Percentiles rank a stretch among this genome's conserved stretches.
Conservation (phyloP, 768 basidiomycete genomes). For the Tricholomella constricta region DNA sequence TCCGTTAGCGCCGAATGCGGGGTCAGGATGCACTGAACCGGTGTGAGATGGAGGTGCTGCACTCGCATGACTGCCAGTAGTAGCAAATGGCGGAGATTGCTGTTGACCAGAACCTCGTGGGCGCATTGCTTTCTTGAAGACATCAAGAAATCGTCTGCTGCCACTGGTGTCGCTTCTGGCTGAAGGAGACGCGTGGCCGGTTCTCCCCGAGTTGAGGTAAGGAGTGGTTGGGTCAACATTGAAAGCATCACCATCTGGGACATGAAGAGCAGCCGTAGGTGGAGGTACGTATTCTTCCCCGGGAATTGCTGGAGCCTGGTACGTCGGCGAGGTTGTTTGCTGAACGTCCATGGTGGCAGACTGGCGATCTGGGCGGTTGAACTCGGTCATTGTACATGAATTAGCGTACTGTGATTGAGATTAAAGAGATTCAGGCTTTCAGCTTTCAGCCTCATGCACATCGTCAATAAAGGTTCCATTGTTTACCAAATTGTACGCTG, state of each 20-base stretch:
- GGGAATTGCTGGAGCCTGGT: not conserved
- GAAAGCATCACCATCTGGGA: slow-evolving; percentile 11
- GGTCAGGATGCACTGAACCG: not conserved
- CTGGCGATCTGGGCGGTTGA: not conserved
- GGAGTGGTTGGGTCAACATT: slow-evolving; percentile 15
- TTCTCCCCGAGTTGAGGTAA: slow-evolving; percentile 8
- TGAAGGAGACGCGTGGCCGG: not conserved
- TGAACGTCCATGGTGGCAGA: slow-evolving; percentile 1
- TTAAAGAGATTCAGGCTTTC: not conserved
- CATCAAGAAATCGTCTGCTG: slow-evolving; percentile 10
- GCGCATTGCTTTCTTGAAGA: slow-evolving; percentile 16
- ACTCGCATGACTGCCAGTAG: no score
- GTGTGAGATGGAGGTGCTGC: not conserved
- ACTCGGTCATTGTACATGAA: not conserved
- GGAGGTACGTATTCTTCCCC: slow-evolving; percentile 1
- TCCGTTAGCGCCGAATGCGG: not conserved
- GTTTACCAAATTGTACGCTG: not conserved
- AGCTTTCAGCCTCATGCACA: not conserved
- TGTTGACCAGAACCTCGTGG: not conserved
- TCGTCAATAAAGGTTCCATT: not conserved
- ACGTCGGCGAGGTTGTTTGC: not conserved
- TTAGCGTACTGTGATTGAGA: not conserved
- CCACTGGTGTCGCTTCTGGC: not conserved
- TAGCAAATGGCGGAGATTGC: not conserved
- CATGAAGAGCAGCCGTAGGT: slow-evolving; percentile 7